Evolutionary conservation across 225 moss, liverwort and hornwort genomes (phyloP).

Genomic region (Polytrichum commune): DNA sequence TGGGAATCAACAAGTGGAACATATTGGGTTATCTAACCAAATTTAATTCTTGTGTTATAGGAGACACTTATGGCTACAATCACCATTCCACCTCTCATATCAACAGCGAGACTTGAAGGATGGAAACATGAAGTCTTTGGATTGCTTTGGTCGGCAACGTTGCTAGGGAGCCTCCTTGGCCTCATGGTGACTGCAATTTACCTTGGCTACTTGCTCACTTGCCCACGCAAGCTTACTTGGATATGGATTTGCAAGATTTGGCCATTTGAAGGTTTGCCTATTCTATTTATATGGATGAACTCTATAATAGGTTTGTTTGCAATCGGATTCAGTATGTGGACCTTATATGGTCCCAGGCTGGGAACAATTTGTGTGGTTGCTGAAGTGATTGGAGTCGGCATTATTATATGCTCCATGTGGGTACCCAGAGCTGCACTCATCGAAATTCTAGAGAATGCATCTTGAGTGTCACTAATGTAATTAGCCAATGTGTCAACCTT

Average conservation of each 20-base stretch:
- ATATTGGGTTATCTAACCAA: no score
- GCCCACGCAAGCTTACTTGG: constrained; percentile 15
- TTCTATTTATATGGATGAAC: constrained; percentile 17
- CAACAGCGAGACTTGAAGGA: background rate
- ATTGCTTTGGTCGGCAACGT: constrained; percentile 5
- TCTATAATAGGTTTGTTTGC: constrained; percentile 7
- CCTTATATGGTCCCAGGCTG: background rate
- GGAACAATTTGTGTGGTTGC: background rate
- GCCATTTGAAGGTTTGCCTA: background rate
- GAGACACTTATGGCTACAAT: no score
- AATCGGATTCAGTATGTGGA: constrained; percentile 14
- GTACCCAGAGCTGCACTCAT: no score
- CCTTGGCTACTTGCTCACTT: constrained; percentile 15
- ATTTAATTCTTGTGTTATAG: no score
- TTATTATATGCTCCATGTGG: no score
- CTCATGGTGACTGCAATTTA: constrained; percentile 2
- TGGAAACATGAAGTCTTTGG: background rate
- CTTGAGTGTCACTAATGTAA: no score
- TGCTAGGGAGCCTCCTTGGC: constrained; percentile 17
- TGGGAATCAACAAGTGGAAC: no score
- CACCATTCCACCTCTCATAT: no score
- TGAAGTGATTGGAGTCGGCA: no score
- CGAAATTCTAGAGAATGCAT: no score
- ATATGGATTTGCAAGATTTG: constrained; percentile 20
- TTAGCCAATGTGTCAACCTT: no score